These are phyloP conservation scores for Ilex paraguariensis DNA, from an alignment of 305 asterid genomes.

Conservation along the genomic window DNA sequence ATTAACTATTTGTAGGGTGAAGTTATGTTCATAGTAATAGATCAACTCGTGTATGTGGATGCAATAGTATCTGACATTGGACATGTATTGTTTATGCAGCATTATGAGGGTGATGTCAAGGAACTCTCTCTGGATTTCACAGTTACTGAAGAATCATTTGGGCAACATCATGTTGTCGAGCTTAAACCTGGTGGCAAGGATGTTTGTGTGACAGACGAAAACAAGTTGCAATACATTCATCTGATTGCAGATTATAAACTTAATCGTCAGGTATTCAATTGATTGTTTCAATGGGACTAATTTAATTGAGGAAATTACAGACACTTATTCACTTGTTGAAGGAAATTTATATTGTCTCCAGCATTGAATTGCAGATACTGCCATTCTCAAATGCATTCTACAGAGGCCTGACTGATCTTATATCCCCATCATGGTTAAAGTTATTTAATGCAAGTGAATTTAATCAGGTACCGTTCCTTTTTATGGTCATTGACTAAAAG, in stretches of 20 bases:
- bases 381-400: slow-evolving; percentile 94
- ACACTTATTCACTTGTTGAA: no score
- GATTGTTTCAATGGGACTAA: slow-evolving; percentile 12
- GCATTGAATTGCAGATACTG: slow-evolving; percentile 61
- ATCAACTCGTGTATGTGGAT: not conserved
- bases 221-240: slow-evolving; percentile 93
- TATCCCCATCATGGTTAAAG: slow-evolving; percentile 95
- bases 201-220: slow-evolving; percentile 70
- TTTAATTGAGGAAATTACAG: slow-evolving; percentile 9
- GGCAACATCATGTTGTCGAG: slow-evolving; percentile 67
- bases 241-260: slow-evolving; percentile 96
- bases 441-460: slow-evolving; percentile 90
- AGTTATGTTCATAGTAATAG: not conserved
- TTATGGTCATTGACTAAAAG: not conserved
- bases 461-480: slow-evolving; percentile 68
- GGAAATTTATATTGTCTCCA: slow-evolving; percentile 12
- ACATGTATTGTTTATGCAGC: slow-evolving; percentile 48
- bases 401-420: slow-evolving; percentile 85
- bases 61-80: slow-evolving; percentile 17
- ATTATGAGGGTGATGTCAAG: slow-evolving; percentile 77
- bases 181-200: slow-evolving; percentile 96
- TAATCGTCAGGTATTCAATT: slow-evolving; percentile 67
- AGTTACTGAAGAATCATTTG: slow-evolving; percentile 85
- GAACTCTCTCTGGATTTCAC: slow-evolving; percentile 93
- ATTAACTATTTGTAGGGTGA: not conserved